Conservation (phyloP, 2,329 filamentous ascomycete genomes). For the Domatiomyces catenatus region DNA sequence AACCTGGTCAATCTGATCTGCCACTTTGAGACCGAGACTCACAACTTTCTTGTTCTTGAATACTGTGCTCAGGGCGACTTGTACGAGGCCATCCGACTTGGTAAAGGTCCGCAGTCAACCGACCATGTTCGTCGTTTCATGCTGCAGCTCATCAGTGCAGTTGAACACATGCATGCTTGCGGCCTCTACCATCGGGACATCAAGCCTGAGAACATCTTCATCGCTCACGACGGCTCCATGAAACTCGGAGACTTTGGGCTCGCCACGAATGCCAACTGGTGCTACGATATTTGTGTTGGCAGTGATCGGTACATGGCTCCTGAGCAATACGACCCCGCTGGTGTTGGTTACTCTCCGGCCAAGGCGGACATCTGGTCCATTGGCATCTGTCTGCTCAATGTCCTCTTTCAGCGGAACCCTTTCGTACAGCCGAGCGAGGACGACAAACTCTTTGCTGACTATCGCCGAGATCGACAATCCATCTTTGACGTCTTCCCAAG, state of each 20-base stretch:
- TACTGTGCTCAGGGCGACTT: slow-evolving; percentile 91
- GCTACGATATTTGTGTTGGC: slow-evolving; percentile 80
- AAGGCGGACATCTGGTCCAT: slow-evolving; percentile 95
- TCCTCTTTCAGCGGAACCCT: slow-evolving; percentile 90
- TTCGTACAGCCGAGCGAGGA: slow-evolving; percentile 80
- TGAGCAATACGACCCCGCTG: slow-evolving; percentile 85
- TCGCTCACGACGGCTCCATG: slow-evolving; percentile 71
- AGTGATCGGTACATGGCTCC: slow-evolving; percentile 99
- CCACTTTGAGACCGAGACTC: slow-evolving; percentile 80
- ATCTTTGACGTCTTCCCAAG: slow-evolving; percentile 96
- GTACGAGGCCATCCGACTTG: slow-evolving; percentile 88
- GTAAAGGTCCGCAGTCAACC: slow-evolving; percentile 77
- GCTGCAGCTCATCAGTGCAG: slow-evolving; percentile 79
- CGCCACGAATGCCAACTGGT: slow-evolving; percentile 79
- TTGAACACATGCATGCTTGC: slow-evolving; percentile 78
- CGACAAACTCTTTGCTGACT: slow-evolving; percentile 89
- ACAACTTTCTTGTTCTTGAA: slow-evolving; percentile 85
- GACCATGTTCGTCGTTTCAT: slow-evolving; percentile 96
- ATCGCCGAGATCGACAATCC: slow-evolving; percentile 80
- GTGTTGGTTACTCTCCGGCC: slow-evolving; percentile 76
- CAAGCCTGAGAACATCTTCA: slow-evolving; percentile 98
- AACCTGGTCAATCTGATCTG: slow-evolving; percentile 89
- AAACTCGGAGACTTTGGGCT: slow-evolving; percentile 96
- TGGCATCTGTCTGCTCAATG: slow-evolving; percentile 89
- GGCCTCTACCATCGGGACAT: slow-evolving; percentile 94